Conservation (phyloP, 768 basidiomycete genomes). For the Pulveroboletus frians region DNA sequence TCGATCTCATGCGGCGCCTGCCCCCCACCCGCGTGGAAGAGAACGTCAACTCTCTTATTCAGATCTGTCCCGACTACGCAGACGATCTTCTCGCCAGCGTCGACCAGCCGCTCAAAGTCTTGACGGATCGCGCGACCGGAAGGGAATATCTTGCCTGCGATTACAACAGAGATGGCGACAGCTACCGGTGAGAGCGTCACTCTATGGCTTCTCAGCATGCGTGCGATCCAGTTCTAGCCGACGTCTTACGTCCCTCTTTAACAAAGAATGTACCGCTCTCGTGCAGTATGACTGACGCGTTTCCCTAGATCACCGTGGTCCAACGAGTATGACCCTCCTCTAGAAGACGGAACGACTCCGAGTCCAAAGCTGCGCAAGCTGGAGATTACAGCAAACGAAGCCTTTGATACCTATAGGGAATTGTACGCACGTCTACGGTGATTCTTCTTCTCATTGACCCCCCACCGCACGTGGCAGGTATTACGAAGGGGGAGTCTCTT, state of each 20-base stretch:
- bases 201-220: background rate
- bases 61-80: conserved; percentile 85
- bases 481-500: conserved; percentile 96
- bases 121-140: conserved; percentile 73
- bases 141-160: conserved; percentile 91
- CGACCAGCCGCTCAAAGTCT: conserved; percentile 86
- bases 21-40: conserved; percentile 86
- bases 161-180: conserved; percentile 89
- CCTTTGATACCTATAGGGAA: conserved; percentile 96
- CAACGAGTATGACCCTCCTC: conserved; percentile 88
- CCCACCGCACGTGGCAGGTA: conserved; percentile 49
- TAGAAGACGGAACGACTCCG: conserved; percentile 86
- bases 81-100: conserved; percentile 94
- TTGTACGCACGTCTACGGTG: conserved; percentile 48
- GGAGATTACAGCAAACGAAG: conserved; percentile 91
- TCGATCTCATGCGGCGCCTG: conserved; percentile 93
- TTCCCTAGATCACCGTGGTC: conserved; percentile 89
- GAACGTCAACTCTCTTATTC: conserved; percentile 77
- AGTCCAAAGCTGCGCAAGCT: conserved; percentile 81
- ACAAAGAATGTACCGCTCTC: background rate
- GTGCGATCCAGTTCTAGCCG: background rate
- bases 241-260: background rate
- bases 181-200: conserved; percentile 53
- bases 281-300: conserved; percentile 11
- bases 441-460: conserved; percentile 1